Evolutionary conservation across 225 moss, liverwort and hornwort species (phyloP), one percentile per base, ranked within the genome.

Genomic region (Thuidium tamariscinum): DNA sequence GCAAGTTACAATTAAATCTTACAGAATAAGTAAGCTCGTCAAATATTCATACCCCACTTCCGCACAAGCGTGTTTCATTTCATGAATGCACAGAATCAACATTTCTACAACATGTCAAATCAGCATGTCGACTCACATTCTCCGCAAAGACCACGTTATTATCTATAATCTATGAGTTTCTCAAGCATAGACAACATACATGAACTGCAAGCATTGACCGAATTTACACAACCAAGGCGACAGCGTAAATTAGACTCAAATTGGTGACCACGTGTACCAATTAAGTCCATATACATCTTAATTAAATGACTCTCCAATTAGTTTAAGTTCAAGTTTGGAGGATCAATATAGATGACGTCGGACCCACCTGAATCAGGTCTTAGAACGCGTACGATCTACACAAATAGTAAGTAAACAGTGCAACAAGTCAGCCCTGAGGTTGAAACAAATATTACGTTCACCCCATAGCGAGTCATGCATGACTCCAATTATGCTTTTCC

Each of bases 361-460:
- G 64, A 85, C 90, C 88, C 78, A 96, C 96, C 96, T 94, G 95
- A 90, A 89, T 90, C 95, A 74, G 79, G 93, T 82, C 88, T 90
- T 68, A 96, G 92, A 90, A 96, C 91, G 32, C 95, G 92, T 55
- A 95, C 95, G 82, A 96, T 93, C 96, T 96, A 88, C 89, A 91
- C 63, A 91, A 76, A 85, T 4, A 65, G 41, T 2, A 85, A 61
- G 56, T 9, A 41, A 84, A 71, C 51, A 79, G 23, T 64, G n/a
- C 49, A 83, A 62, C 37, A 60, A 77, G 77, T 83, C 71, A 77
- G 54, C 9, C 54, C 81, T 65, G 54, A 81, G 57, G 57, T 77
- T 32, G 29, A 62, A 67, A 67, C 11, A 66, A 76, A 37, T 25
- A 55, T 55, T 37, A 76, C 54, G 36, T n/a, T 75, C 3, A 36